Evolutionary conservation across 371 early-diverging fungal genomes (phyloP).

Genomic region (Apophysomyces elegans): DNA sequence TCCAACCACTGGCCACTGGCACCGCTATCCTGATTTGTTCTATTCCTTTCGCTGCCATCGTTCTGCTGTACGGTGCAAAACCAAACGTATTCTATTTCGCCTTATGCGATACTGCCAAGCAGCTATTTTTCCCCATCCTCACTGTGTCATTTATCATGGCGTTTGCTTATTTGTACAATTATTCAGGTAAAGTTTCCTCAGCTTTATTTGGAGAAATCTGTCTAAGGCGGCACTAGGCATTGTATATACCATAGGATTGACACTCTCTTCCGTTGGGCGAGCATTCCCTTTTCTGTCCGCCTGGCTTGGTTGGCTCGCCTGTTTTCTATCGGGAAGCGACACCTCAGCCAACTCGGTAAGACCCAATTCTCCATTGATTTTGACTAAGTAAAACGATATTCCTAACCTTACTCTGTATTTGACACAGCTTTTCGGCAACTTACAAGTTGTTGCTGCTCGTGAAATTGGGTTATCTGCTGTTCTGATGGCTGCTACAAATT

Average conservation of each 20-base stretch:
- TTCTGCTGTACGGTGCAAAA: conserved; percentile 35
- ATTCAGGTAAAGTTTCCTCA: conserved; percentile 26
- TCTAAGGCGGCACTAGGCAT: conserved; percentile 33
- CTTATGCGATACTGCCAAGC: conserved; percentile 32
- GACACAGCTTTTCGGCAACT: conserved; percentile 47
- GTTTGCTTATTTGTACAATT: conserved; percentile 56
- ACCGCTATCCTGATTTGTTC: conserved; percentile 46
- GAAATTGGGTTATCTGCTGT: conserved; percentile 49
- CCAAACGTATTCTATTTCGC: conserved; percentile 34
- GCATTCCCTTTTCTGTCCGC: conserved; percentile 59
- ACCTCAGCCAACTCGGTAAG: conserved; percentile 41
- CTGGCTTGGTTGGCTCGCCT: conserved; percentile 57
- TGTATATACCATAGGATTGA: conserved; percentile 52
- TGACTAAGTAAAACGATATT: not conserved
- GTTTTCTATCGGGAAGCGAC: conserved; percentile 56
- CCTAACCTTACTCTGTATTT: not conserved
- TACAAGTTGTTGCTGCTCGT: conserved; percentile 56
- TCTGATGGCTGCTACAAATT: conserved; percentile 54
- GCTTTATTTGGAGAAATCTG: not conserved
- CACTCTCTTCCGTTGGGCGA: conserved; percentile 48
- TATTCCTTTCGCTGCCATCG: conserved; percentile 37
- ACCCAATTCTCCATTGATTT: not conserved
- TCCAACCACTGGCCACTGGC: conserved; percentile 57
- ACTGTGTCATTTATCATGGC: conserved; percentile 57
- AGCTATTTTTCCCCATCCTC: conserved; percentile 42